Base-by-base conservation (phyloP, 345 rosid species). In the Eucalyptus microcorys region DNA sequence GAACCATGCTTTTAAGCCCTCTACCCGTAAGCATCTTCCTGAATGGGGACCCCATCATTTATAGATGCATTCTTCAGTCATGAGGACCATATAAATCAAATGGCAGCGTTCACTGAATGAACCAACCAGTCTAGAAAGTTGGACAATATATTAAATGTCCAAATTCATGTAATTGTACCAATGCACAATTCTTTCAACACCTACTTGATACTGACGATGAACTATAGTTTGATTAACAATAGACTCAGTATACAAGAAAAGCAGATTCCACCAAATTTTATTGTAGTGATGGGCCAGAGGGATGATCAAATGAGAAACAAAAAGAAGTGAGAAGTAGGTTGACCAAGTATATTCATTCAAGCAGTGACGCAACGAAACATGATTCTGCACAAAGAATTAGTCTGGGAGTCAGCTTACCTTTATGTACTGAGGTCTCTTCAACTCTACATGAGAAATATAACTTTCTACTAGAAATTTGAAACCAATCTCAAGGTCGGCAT, bases 401-500 rank as follows among this genome's bases (percentile, higher is more conserved):
- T 32, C 27, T 47, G 32, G 86, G 50, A 43, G 48, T 27, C 5
- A 26, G 30, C 5, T 87, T 90, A 97, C 99, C 99, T 96, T 98
- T 3, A 98, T 87, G 81, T 55, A 93, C 88, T 94, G 95, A 2
- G 99, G 95, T 87, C 93, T 94, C 43, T 91, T 91, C 89, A 94
- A 89, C 89, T 97, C 97, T 3, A 96, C 98, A 90, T 95, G 98
- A 50, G 99, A 98, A 87, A 95, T 91, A 87, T 96, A 98, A 92
- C 96, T 96, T 94, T 96, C 99, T n/a, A 97, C 96, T 81, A 95
- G 92, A 91, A 95, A 98, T 92, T 22, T 97, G 90, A 97, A 97
- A 88, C 99, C 98, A 90, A 96, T 96, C 95, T 96, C 99, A 85
- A 97, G 89, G 61, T 97, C 99, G 14, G 99, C 99, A 91, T 96